Evolutionary conservation across 192 early-diverging fungal genomes (phyloP), one percentile per base, ranked within the genome.

Genomic region (Coemansia erecta): DNA sequence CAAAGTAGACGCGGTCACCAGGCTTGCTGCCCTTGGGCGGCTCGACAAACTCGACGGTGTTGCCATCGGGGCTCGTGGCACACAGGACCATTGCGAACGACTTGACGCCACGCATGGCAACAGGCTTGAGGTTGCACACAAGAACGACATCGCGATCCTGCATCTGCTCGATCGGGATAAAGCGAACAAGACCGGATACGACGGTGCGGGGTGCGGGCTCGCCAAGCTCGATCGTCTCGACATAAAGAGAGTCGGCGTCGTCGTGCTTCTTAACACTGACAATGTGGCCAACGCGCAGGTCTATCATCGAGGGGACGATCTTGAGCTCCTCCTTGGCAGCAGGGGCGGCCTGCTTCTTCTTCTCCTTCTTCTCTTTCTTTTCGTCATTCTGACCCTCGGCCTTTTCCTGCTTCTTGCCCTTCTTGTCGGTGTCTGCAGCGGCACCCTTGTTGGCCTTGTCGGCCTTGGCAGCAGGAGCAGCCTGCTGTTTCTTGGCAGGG

Each of bases 61-160:
- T 83, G 43, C 94, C 93, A 53, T 90, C 91, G 6, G 85, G 64
- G 60, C 87, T 83, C 14, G 93, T 91, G 8, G 95, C 92, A 56
- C 91, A 93, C 4, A 99, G 80, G 2, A 99, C 95, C 95, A 99
- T 98, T 7, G 90, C 97, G 61, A 83, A 79, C 19, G 94, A 97
- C 81, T 94, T 97, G 64, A 98, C 84, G 42, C 94, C 94, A 65
- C 97, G 87, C 95, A 98, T 87, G 69, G 82, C 80, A 8, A 84
- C 94, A 21, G 97, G 97, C 81, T 99, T 99, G 68, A 99, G 75
- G 63, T 99, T 99, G 77, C 90, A 90, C 53, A 98, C 74, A 44
- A 92, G 84, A 31, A 92, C 68, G 8, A 84, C 83, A 22, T 82
- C 79, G 41, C 87, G 85, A 63, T 84, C 69, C 72, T 84, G 81